Percentiles rank a stretch among this genome's conserved stretches.
Conservation (phyloP, 495 filamentous ascomycete genomes). For the Schizothecium vesticola region DNA sequence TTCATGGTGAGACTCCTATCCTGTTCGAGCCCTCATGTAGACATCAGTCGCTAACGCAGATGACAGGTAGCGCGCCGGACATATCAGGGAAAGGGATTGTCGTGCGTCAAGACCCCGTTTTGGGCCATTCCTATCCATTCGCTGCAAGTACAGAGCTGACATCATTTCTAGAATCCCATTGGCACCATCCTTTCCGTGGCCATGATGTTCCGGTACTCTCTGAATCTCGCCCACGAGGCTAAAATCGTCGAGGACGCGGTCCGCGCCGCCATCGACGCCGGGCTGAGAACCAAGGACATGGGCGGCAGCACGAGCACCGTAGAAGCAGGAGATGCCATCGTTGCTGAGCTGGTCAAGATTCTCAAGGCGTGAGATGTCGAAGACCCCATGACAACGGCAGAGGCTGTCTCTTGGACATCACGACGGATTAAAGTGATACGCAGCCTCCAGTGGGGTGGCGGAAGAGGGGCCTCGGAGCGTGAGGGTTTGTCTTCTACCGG, state of each 20-base stretch:
- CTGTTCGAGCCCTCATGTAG: neutral
- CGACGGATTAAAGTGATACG: too few relatives aligned
- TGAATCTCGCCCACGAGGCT: constrained; percentile 70
- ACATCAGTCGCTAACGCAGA: neutral
- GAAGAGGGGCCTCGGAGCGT: too few relatives aligned
- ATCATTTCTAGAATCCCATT: too few relatives aligned
- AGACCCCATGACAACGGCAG: too few relatives aligned
- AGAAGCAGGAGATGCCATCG: constrained; percentile 78
- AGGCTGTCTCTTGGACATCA: too few relatives aligned
- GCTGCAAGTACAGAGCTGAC: too few relatives aligned
- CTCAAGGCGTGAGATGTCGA: constrained; percentile 36
- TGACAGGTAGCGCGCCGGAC: constrained; percentile 58
- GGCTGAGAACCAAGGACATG: constrained; percentile 71
- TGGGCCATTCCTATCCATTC: too few relatives aligned
- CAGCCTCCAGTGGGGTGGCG: too few relatives aligned
- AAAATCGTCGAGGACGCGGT: constrained; percentile 74
- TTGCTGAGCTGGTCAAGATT: constrained; percentile 59
- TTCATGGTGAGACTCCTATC: constrained; percentile 67
- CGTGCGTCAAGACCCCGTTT: too few relatives aligned
- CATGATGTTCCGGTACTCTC: constrained; percentile 88
- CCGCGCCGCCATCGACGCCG: constrained; percentile 67
- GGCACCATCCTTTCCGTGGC: constrained; percentile 83
- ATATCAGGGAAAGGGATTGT: constrained; percentile 87
- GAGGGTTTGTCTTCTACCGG: too few relatives aligned
- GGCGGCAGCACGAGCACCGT: constrained; percentile 64